Evolutionary conservation across 2,329 filamentous ascomycete species (phyloP), one percentile per base, ranked within the genome.

Genomic region (Rutstroemia sp.): DNA sequence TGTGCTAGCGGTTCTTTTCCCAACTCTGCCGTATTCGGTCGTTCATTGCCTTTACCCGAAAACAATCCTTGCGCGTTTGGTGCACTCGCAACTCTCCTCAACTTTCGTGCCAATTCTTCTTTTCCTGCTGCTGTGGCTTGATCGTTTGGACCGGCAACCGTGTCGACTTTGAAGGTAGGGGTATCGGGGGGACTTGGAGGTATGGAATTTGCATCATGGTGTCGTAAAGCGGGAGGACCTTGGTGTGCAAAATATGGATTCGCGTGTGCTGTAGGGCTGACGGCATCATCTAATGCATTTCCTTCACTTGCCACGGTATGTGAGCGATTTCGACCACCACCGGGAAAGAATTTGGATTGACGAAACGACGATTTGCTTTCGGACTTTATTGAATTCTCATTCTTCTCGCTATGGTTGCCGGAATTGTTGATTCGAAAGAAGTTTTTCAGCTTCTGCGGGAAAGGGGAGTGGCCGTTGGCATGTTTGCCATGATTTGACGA

Each of bases 171-270:
- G 63, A 92, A 77, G 60, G 83, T 83, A 19, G 92, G 92, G 1
- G 91, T 95, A 71, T 96, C 91, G 46, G 92, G 90, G 30, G 94
- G 92, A 60, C 92, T 95, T 12, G 91, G 90, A 14, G 94, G 92
- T 38, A 95, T 88, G 62, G 91, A 96, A 68, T 87, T 89, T 65
- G 94, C 90, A 72, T 97, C 95, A 75, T 95, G 91, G 75, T 99
- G 94, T 69, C 92, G 87, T 66, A 97, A 78, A 62, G 90, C 89
- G 4, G 94, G 94, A 66, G 91, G 91, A 57, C 94, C 94, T 74
- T 99, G 94, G 71, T 97, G 94, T 63, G 86, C 88, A 72, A 97
- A 99, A 74, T 99, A 99, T 18, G 94, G 94, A 71, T 99, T 99
- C 62, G 91, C 92, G 69, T 92, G 85, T 52, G 92, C 92, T 4